Base-by-base conservation (phyloP, 1,139 yeast species). In the Zygosaccharomyces sapae region DNA sequence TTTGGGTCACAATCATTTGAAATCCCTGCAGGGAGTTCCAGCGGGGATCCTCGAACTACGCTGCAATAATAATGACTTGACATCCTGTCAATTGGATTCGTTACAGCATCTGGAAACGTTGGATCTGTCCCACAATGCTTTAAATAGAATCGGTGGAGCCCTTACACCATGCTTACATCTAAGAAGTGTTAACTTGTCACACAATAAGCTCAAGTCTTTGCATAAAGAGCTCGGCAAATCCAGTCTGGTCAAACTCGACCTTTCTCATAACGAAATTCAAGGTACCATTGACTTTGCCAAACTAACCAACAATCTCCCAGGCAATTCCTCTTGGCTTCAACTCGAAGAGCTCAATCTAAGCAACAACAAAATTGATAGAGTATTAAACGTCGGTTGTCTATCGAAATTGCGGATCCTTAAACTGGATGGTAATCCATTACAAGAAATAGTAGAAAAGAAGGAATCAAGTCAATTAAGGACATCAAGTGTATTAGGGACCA, bases 371-470 rank as follows among this genome's bases (percentile, higher is more conserved):
- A 57, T 60, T 16, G 57, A 53, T 4, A 44, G 41, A 19, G 35
- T 61, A 13, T 50, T 46, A 30, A 60, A 57, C 52, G 38, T 59
- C 10, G 45, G 45, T 13, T 19, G 34, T 5, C 50, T 62, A 31
- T 38, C 40, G 27, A 50, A 43, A 12, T 48, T 62, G 20, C 51
- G 51, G 9, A 47, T 52, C 5, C 45, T 62, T 31, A 55, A 44
- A 19, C 38, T 62, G 24, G 58, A 61, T 35, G 55, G 56, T 22
- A 62, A 62, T 41, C 61, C 62, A 29, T 44, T 59, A 8, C 52
- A 45, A 24, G 36, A 37, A 33, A 19, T 49, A 24, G 37, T 57
- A 3, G 55, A 50, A 34, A 33, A 20, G 4, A n/a, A 5, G 3
- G 27, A 37, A 19, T 33, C 40, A 20, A 30, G 22, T 16, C 19